Evolutionary conservation across 2,329 filamentous ascomycete genomes (phyloP).

Genomic region (Diaporthe sp.): DNA sequence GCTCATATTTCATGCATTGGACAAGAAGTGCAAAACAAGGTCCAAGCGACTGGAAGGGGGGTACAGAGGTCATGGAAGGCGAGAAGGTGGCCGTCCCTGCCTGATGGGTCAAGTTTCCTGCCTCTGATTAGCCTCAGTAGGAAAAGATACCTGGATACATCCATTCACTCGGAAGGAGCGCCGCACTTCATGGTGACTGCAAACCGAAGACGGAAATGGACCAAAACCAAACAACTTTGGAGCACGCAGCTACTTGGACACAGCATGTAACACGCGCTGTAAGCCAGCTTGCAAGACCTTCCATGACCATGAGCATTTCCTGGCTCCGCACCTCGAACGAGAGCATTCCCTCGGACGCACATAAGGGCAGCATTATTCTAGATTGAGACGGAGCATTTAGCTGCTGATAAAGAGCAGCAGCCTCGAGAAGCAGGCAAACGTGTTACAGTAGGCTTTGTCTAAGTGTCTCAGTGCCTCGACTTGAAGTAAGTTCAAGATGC

Average conservation of each 20-base stretch:
- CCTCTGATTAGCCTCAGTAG: background rate
- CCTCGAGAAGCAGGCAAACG: background rate
- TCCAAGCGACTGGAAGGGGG: background rate
- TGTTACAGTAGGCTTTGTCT: no score
- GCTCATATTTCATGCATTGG: background rate
- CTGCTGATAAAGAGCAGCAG: background rate
- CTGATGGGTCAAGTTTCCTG: background rate
- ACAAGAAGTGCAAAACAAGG: background rate
- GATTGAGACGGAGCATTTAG: background rate
- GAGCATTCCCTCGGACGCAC: no score
- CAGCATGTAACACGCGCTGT: background rate
- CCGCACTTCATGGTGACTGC: background rate
- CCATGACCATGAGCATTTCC: accelerated
- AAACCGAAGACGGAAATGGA: no score
- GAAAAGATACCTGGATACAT: background rate
- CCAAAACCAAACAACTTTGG: background rate
- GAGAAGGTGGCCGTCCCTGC: background rate
- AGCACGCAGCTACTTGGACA: background rate
- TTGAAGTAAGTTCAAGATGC: background rate
- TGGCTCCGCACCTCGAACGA: accelerated
- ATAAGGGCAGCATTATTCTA: no score
- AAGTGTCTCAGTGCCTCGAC: background rate
- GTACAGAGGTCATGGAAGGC: background rate
- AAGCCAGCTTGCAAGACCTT: background rate
- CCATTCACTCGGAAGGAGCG: background rate